Percentiles rank a stretch among this genome's conserved stretches.
Conservation (phyloP, 768 basidiomycete species). For the Pulveroboletus sp. region DNA sequence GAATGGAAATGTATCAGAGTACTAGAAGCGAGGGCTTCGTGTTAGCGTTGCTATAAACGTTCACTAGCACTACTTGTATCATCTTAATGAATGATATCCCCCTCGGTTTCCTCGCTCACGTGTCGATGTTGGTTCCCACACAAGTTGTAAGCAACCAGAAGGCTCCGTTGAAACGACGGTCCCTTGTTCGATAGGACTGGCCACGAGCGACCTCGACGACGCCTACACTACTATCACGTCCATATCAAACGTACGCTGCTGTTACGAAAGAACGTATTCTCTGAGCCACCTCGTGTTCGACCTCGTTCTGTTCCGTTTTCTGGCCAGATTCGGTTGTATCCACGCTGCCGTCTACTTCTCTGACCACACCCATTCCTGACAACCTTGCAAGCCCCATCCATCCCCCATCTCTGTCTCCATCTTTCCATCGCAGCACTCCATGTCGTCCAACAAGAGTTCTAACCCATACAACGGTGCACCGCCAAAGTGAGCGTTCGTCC, state of each 20-base stretch:
- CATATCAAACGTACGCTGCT: constrained; percentile 1
- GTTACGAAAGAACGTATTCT: neutral
- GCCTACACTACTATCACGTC: neutral
- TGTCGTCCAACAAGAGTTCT: constrained; percentile 33
- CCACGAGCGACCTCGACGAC: neutral
- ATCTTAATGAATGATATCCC: constrained; percentile 9
- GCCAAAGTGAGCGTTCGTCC: constrained; percentile 27
- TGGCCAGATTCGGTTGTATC: neutral
- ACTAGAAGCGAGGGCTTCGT: neutral
- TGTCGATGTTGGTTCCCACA: constrained; percentile 5
- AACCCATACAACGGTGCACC: constrained; percentile 31
- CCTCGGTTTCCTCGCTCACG: constrained; percentile 2
- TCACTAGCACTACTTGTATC: constrained; percentile 2
- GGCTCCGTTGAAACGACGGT: neutral
- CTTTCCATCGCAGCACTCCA: constrained; percentile 11
- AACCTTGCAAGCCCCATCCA: neutral
- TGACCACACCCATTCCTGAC: constrained; percentile 3
- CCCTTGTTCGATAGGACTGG: neutral
- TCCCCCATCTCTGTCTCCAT: neutral
- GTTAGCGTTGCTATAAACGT: constrained; percentile 5
- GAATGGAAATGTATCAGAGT: constrained; percentile 9
- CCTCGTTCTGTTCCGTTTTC: constrained; percentile 14
- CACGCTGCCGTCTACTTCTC: neutral
- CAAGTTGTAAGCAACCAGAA: neutral
- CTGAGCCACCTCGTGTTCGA: constrained; percentile 18